These are phyloP conservation scores for Skeletonema menzelii DNA, from an alignment of 108 stramenopile species.

Conservation along the genomic window DNA sequence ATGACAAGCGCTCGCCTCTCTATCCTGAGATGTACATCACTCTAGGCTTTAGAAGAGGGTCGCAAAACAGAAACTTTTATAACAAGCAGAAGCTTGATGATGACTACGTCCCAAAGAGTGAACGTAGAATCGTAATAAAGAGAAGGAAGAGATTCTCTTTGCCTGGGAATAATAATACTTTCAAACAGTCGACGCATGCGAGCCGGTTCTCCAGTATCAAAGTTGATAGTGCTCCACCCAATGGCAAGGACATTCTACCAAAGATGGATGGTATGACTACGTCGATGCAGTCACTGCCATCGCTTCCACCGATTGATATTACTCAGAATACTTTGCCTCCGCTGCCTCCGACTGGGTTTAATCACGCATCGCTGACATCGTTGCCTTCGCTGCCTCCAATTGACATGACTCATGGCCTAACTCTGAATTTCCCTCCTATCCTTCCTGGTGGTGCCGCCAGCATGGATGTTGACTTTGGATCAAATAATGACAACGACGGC, in stretches of 20 bases:
- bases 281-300: not conserved
- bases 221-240: not conserved
- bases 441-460: not conserved
- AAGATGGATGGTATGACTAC: not conserved
- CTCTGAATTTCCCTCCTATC: not conserved
- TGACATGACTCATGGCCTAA: not conserved
- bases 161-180: not conserved
- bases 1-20: conserved; percentile 29
- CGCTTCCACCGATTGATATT: not conserved
- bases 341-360: too few species aligned
- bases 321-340: not conserved
- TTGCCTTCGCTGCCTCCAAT: not conserved
- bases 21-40: conserved; percentile 46
- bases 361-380: not conserved
- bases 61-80: conserved; percentile 38
- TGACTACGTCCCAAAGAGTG: conserved; percentile 14
- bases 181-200: not conserved
- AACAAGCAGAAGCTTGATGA: conserved; percentile 16
- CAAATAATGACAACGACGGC: conserved; percentile 3
- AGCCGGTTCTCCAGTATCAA: conserved; percentile 6
- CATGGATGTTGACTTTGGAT: conserved; percentile 8
- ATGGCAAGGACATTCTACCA: not conserved
- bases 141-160: not conserved
- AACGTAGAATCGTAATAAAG: conserved; percentile 1
- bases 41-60: conserved; percentile 37